Conservation (phyloP, 495 filamentous ascomycete species). For the Aspergillus steynii region DNA sequence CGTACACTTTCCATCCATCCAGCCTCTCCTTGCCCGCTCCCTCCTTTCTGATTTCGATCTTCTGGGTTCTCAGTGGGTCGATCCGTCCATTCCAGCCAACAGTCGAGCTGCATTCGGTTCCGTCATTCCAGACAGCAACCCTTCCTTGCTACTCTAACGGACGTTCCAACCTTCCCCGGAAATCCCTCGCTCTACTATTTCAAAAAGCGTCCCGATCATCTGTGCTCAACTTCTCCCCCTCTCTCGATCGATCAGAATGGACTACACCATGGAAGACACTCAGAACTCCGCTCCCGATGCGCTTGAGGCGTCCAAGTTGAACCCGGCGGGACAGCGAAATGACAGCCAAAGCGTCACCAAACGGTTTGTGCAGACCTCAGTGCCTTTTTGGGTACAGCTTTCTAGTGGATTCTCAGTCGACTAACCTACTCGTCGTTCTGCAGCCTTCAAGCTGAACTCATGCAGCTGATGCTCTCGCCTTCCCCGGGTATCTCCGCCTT, state of each 20-base stretch:
- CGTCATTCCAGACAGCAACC: constrained; percentile 46
- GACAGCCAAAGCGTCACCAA: constrained; percentile 78
- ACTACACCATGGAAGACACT: constrained; percentile 67
- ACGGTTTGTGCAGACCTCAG: constrained; percentile 51
- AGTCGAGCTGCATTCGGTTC: constrained; percentile 29
- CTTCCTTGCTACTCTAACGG: constrained; percentile 33
- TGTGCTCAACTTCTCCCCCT: neutral
- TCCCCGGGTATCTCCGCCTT: constrained; percentile 95
- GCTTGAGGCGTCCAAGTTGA: constrained; percentile 59
- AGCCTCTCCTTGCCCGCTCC: neutral
- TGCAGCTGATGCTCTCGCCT: constrained; percentile 94
- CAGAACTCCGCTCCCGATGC: constrained; percentile 71
- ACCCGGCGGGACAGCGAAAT: constrained; percentile 51
- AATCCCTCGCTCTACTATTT: constrained; percentile 5
- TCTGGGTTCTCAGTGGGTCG: constrained; percentile 29
- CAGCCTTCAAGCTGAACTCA: constrained; percentile 94
- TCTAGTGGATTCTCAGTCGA: neutral
- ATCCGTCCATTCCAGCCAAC: constrained; percentile 23
- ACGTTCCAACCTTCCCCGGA: constrained; percentile 28
- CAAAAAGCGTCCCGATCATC: neutral
- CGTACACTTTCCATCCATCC: neutral
- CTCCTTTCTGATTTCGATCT: constrained; percentile 12
- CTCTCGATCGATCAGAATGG: constrained; percentile 43
- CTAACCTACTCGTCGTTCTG: constrained; percentile 17
- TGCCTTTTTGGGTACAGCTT: too few species aligned